Evolutionary conservation across 1,139 yeast genomes (phyloP).

Genomic region (Yamadazyma triangularis): DNA sequence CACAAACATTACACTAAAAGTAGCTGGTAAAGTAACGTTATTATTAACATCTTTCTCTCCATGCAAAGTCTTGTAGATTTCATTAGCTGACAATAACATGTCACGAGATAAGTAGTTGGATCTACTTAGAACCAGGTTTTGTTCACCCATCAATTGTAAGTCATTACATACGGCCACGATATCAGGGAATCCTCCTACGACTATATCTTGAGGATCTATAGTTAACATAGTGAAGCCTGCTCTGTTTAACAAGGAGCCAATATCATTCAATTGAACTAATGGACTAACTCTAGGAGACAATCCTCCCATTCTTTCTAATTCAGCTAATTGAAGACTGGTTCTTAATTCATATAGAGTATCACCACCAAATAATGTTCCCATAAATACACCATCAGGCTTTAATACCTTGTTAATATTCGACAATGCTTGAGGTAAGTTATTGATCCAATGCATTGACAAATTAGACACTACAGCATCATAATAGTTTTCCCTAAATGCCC

Average conservation of each 20-base stretch:
- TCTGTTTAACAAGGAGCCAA: conserved; percentile 65
- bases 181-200: conserved; percentile 77
- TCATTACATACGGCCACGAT: conserved; percentile 64
- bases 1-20: conserved; percentile 74
- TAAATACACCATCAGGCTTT: conserved; percentile 77
- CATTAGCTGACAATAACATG: conserved; percentile 67
- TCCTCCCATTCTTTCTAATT: conserved; percentile 74
- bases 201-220: conserved; percentile 78
- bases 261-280: conserved; percentile 71
- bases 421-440: conserved; percentile 68
- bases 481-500: conserved; percentile 33
- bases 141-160: conserved; percentile 80
- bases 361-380: conserved; percentile 83
- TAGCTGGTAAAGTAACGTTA: conserved; percentile 48
- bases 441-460: conserved; percentile 79
- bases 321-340: conserved; percentile 77
- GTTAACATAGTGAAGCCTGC: conserved; percentile 81
- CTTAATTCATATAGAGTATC: conserved; percentile 79
- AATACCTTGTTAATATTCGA: conserved; percentile 55
- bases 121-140: conserved; percentile 61
- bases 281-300: conserved; percentile 80
- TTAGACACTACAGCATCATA: conserved; percentile 76
- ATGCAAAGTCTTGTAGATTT: conserved; percentile 68
- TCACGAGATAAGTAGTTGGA: conserved; percentile 58
- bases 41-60: conserved; percentile 55